These are phyloP conservation scores for Colletotrichum sp. DNA, from an alignment of 2,329 filamentous ascomycete genomes.

Conservation along the genomic window DNA sequence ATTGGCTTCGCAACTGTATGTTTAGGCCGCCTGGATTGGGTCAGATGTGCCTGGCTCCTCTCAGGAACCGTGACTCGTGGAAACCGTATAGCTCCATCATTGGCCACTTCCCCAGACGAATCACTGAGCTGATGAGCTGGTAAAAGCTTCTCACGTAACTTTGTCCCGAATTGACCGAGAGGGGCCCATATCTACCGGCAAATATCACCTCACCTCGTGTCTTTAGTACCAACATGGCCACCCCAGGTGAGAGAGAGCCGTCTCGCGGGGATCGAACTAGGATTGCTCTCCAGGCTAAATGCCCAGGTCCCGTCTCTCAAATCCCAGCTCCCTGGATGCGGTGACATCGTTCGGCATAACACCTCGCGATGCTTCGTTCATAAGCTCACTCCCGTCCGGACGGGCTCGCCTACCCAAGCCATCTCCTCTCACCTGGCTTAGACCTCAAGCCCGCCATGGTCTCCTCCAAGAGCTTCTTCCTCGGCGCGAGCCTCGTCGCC, in stretches of 20 bases:
- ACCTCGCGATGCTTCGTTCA: background rate
- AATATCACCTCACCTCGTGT: background rate
- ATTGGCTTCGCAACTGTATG: background rate
- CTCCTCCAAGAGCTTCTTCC: slow-evolving; percentile 30
- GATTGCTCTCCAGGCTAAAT: background rate
- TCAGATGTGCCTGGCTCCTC: background rate
- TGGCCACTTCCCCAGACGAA: background rate
- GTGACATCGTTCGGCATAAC: background rate
- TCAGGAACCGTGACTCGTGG: background rate
- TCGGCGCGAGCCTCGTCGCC: background rate
- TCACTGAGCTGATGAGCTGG: background rate
- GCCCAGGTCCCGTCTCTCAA: background rate
- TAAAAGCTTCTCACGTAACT: slow-evolving; percentile 1
- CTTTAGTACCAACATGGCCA: background rate
- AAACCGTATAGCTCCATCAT: background rate
- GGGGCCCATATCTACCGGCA: background rate
- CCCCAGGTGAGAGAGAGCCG: background rate
- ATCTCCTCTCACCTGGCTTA: background rate
- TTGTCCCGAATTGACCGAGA: slow-evolving; percentile 16
- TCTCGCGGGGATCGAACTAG: background rate
- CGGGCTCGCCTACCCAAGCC: background rate
- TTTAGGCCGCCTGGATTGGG: background rate
- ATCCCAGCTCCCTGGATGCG: background rate
- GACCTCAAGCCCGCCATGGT: background rate
- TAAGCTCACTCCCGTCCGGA: background rate